These are phyloP conservation scores for Lachnellula occidentalis DNA, from an alignment of 2,329 filamentous ascomycete species.

Conservation along the genomic window DNA sequence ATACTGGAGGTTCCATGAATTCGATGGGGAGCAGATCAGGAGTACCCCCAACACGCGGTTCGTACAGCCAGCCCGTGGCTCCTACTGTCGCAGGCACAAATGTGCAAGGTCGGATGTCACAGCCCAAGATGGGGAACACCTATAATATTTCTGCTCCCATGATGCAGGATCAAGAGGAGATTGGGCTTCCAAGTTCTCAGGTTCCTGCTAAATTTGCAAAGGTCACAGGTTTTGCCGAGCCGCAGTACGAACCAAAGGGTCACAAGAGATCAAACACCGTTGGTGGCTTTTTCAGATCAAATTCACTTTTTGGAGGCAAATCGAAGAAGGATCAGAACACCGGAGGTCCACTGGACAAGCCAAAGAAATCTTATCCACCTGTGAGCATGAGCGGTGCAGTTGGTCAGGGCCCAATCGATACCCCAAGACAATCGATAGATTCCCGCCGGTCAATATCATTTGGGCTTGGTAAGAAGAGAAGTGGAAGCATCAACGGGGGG, in stretches of 20 bases:
- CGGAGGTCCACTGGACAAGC: slow-evolving; percentile 49
- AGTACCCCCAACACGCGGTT: slow-evolving; percentile 65
- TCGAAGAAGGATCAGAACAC: slow-evolving; percentile 20
- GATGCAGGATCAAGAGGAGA: slow-evolving; percentile 47
- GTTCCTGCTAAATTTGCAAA: slow-evolving; percentile 54
- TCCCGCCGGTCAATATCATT: slow-evolving; percentile 68
- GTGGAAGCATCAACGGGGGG: slow-evolving; percentile 57
- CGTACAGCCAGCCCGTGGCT: slow-evolving; percentile 83
- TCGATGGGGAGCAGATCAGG: slow-evolving; percentile 47
- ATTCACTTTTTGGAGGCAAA: slow-evolving; percentile 69
- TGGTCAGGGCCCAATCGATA: slow-evolving; percentile 28
- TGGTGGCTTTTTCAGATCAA: slow-evolving; percentile 77
- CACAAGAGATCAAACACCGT: slow-evolving; percentile 72
- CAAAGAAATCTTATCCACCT: slow-evolving; percentile 70
- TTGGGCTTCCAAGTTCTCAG: slow-evolving; percentile 54
- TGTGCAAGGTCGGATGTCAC: slow-evolving; percentile 82
- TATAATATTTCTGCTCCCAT: slow-evolving; percentile 68
- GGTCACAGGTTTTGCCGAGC: slow-evolving; percentile 48
- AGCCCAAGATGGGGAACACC: slow-evolving; percentile 58
- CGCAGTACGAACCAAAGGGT: slow-evolving; percentile 25
- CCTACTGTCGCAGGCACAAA: slow-evolving; percentile 85
- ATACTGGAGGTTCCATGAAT: slow-evolving; percentile 76
- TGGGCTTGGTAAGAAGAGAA: slow-evolving; percentile 64
- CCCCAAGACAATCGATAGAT: slow-evolving; percentile 59
- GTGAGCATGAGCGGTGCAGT: slow-evolving; percentile 78